Evolutionary conservation across 441 rosid species (phyloP).

Genomic region (Mallotus japonicus): DNA sequence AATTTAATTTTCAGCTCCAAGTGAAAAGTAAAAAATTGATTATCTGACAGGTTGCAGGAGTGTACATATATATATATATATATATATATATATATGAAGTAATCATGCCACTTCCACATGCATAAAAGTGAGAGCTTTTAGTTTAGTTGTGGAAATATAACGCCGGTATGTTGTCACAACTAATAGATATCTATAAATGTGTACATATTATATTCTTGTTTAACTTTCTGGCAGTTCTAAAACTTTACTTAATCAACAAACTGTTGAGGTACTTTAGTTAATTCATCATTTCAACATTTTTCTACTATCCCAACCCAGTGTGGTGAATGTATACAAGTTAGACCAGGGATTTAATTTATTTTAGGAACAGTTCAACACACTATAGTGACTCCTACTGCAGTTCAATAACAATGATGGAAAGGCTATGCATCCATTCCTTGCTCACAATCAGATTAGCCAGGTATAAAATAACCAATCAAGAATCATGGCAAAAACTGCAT

Average conservation of each 20-base stretch:
- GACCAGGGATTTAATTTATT: neutral
- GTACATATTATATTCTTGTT: too few species aligned
- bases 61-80: neutral
- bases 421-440: neutral
- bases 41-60: neutral
- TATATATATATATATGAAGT: neutral
- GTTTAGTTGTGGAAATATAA: neutral
- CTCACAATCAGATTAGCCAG: neutral
- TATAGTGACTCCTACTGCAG: too few species aligned
- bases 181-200: too few species aligned
- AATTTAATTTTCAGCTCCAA: neutral
- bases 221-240: too few species aligned
- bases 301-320: too few species aligned
- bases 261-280: too few species aligned
- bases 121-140: neutral
- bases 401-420: too few species aligned
- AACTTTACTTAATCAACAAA: too few species aligned
- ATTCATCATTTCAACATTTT: too few species aligned
- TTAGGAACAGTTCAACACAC: too few species aligned
- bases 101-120: neutral
- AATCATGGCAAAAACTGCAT: neutral
- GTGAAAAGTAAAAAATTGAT: neutral
- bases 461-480: neutral
- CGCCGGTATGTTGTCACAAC: too few species aligned
- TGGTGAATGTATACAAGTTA: neutral